Base-by-base conservation (phyloP, 306 rosid genomes). In the Lathyrus oleraceus region DNA sequence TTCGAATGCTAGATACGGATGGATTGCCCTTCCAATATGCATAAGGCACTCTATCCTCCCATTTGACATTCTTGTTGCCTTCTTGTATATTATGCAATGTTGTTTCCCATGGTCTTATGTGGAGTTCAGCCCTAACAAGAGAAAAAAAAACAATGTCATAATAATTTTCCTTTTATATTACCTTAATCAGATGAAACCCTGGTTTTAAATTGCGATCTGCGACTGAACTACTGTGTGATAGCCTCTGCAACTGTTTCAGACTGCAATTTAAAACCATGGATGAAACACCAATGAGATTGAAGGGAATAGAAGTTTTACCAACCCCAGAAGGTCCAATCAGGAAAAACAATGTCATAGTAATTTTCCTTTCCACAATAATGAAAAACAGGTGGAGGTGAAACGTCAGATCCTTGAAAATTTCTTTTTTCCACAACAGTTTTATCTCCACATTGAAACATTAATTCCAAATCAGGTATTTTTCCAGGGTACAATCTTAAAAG, bases 241-340 rank as follows among this genome's bases (percentile, higher is more conserved):
- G 10, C 7, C 39, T 35, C 39, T 35, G 39, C 39, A 35, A 35
- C 39, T 0, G 39, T 1, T 5, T 32, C 36, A 32, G 8, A 6
- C 36, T 0, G 8, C 36, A 6, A 35, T 35, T 35, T 1, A 35
- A 35, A 35, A 35, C 39, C 39, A 35, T 35, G 1, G 0, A 32
- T 6, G 6, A 32, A 32, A 32, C 8, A 32, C 1, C 2, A 0
- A 32, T 28, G 38, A 32, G 39, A 35, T 35, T 0, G 39, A 35
- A 36, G 63, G 59, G 52, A 30, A 44, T 36, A 67, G 77, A 72
- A 76, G 42, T 70, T 66, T 76, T 85, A 85, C 89, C 89, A 82
- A 56, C 86, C 89, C 89, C 86, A 85, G 81, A 79, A 85, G 74
- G 83, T 28, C 89, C 89, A 85, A 1, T 85, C 89, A 35, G 89